Evolutionary conservation across 2,329 filamentous ascomycete species (phyloP), one percentile per base, ranked within the genome.

Genomic region (Botryosphaeria dothidea): DNA sequence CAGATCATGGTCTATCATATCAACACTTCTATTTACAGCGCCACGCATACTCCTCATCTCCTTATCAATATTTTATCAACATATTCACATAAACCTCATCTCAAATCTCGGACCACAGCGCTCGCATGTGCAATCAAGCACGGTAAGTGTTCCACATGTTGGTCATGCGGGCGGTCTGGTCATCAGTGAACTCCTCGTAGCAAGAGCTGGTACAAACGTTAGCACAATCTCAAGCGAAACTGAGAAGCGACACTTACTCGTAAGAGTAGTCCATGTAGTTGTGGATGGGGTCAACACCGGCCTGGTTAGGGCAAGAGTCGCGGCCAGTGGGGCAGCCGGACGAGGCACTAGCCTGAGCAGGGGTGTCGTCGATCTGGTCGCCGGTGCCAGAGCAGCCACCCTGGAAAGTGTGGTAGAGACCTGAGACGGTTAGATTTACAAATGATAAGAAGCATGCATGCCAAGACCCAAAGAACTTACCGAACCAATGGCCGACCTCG

Each of bases 251-350:
- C 8, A 62, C 49, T 57, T 21, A 64, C 49, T 71, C 71, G 48
- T 66, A 56, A 13, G 69, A 70, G 66, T 76, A 76, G 67, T 75
- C 72, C 74, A 77, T 77, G 68, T 69, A 75, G 67, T 77, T 76
- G 43, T 72, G 71, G 46, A 76, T 71, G 1, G 73, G 72, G 62
- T 77, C 75, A 27, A 69, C 17, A 2, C 74, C 74, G 15, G 68
- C 21, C 52, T 65, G 66, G 61, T 43, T 63, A 43, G 71, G 68
- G 68, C 75, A 77, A 11, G 70, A 69, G 34, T 76, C 73, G 19
- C 71, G 67, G 25, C 68, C 68, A 3, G 21, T 62, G 9, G 69
- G 68, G 65, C 75, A 77, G 8, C 71, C 74, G 19, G 60, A 66
- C 9, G 67, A 66, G n/a, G 64, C 56, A 29, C 61, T 67, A n/a